These are phyloP conservation scores for Plicaturopsis crispa DNA, from an alignment of 768 basidiomycete species.

Conservation along the genomic window DNA sequence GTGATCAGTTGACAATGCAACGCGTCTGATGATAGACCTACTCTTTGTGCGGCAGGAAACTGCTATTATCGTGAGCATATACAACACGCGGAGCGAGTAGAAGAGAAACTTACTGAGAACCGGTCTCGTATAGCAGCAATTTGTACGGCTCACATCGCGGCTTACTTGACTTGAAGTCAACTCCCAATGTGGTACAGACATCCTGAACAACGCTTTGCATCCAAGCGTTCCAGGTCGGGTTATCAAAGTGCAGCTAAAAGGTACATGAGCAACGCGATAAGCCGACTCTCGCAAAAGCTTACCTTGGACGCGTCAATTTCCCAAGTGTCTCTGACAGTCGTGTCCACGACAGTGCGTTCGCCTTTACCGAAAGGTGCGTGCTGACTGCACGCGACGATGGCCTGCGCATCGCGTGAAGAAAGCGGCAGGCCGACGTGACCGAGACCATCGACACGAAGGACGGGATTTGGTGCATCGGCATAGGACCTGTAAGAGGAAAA, in stretches of 20 bases:
- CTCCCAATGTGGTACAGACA: slow-evolving; percentile 26
- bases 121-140: slow-evolving; percentile 37
- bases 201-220: slow-evolving; percentile 20
- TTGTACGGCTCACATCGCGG: slow-evolving; percentile 38
- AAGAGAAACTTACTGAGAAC: slow-evolving; percentile 35
- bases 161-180: slow-evolving; percentile 20
- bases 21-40: slow-evolving; percentile 16
- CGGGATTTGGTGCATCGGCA: slow-evolving; percentile 34
- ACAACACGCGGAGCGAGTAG: slow-evolving; percentile 2
- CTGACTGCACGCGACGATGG: slow-evolving; percentile 24
- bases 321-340: slow-evolving; percentile 40
- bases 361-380: slow-evolving; percentile 41
- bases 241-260: no score
- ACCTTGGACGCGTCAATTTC: slow-evolving; percentile 36
- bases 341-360: slow-evolving; percentile 33
- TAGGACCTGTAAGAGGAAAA: no score
- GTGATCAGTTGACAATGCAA: background rate
- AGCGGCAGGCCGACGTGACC: slow-evolving; percentile 37
- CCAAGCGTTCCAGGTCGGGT: slow-evolving; percentile 31
- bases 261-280: no score
- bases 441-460: slow-evolving; percentile 27
- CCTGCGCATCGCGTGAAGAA: slow-evolving; percentile 27
- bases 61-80: slow-evolving; percentile 11
- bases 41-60: slow-evolving; percentile 41
- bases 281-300: no score